A percentile compares a stretch with the other conserved stretches of the same genome.
Evolutionary conservation across 2,329 filamentous ascomycete genomes (phyloP).

Genomic region (Endoconidiophora laricicola): DNA sequence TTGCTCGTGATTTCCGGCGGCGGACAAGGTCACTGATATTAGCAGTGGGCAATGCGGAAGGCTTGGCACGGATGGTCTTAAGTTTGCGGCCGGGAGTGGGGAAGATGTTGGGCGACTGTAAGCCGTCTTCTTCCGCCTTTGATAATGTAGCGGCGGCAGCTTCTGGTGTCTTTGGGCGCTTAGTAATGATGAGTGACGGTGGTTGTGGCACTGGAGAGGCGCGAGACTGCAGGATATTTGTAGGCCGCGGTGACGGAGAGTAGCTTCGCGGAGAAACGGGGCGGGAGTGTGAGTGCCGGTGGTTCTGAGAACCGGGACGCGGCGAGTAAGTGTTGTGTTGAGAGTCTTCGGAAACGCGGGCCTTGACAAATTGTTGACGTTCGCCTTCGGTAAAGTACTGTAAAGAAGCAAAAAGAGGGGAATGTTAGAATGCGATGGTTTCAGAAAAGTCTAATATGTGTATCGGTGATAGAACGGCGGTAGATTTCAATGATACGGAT

Average conservation of each 20-base stretch:
- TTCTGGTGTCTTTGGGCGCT: background rate
- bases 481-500: too few species aligned
- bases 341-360: slow-evolving; percentile 6
- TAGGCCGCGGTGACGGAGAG: slow-evolving; percentile 11
- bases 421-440: slow-evolving; percentile 8
- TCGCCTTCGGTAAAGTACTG: slow-evolving; percentile 13
- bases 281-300: background rate
- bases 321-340: background rate
- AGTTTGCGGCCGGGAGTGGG: slow-evolving; percentile 7
- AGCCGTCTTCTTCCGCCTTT: background rate
- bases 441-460: slow-evolving; percentile 10
- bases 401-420: background rate
- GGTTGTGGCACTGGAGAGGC: background rate
- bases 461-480: background rate
- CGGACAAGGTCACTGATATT: slow-evolving; percentile 19
- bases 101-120: slow-evolving; percentile 13
- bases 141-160: background rate
- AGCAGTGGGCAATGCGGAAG: slow-evolving; percentile 14
- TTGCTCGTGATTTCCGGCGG: slow-evolving; percentile 20
- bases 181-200: background rate
- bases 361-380: slow-evolving; percentile 11
- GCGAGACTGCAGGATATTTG: slow-evolving; percentile 11
- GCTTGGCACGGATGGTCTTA: background rate
- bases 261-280: slow-evolving; percentile 7
- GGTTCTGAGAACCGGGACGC: slow-evolving; percentile 2